phyloP scores from a whole-genome alignment of 495 filamentous ascomycete genomes.

The Penicillium longicatenatum region DNA sequence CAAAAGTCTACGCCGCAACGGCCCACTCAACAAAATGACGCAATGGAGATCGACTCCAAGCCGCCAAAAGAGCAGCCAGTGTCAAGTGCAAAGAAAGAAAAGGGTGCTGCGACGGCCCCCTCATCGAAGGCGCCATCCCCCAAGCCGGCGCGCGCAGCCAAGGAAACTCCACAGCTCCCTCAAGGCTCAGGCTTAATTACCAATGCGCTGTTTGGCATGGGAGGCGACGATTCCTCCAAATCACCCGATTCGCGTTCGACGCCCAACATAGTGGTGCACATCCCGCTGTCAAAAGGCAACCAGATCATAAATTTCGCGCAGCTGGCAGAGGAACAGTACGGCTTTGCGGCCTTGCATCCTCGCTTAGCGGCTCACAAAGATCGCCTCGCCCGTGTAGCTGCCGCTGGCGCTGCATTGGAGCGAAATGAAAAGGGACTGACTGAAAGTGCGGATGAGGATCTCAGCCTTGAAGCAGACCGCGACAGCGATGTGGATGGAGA shows the following conservation, averaged over 20 bases:
- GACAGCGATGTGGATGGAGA: conserved; percentile 71
- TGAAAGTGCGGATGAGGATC: conserved; percentile 63
- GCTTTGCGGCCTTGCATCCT: conserved; percentile 90
- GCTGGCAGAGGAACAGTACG: conserved; percentile 89
- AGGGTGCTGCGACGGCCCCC: conserved; percentile 45
- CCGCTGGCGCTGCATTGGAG: conserved; percentile 79
- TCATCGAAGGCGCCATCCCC: conserved; percentile 61
- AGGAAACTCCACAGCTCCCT: conserved; percentile 58
- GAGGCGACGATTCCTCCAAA: conserved; percentile 37
- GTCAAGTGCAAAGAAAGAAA: conserved; percentile 38
- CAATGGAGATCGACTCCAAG: conserved; percentile 41
- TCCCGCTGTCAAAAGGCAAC: conserved; percentile 77
- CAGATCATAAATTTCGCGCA: conserved; percentile 95
- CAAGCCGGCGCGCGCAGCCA: conserved; percentile 55
- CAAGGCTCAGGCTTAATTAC: conserved; percentile 70
- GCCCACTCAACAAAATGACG: conserved; percentile 21
- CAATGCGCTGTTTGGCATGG: conserved; percentile 57
- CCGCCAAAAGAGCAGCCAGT: conserved; percentile 24
- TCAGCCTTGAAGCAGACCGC: conserved; percentile 45
- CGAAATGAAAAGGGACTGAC: conserved; percentile 53
- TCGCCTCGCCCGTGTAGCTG: conserved; percentile 78
- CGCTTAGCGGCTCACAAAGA: conserved; percentile 82
- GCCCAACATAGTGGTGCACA: conserved; percentile 81
- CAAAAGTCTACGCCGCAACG: conserved; percentile 25
- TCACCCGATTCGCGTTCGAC: conserved; percentile 52